Evolutionary conservation across 192 early-diverging fungal genomes (phyloP).

Genomic region (Dissophora ornata): DNA sequence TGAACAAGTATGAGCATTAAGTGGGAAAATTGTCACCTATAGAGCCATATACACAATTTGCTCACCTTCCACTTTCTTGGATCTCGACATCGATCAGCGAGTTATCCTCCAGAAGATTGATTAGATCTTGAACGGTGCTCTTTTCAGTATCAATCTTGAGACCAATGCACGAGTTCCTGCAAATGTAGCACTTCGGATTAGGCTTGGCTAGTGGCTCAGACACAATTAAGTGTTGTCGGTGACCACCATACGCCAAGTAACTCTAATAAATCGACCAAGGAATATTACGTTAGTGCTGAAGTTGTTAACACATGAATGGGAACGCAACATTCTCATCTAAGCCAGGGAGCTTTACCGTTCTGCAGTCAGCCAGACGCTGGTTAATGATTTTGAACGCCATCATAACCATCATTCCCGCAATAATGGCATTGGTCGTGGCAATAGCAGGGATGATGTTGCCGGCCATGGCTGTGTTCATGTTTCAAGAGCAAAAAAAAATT

Average conservation of each 20-base stretch:
- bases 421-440: constrained; percentile 97
- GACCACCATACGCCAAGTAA: constrained; percentile 70
- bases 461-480: constrained; percentile 92
- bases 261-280: constrained; percentile 37
- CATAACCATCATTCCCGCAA: constrained; percentile 94
- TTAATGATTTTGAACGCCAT: constrained; percentile 83
- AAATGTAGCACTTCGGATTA: constrained; percentile 82
- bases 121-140: constrained; percentile 75
- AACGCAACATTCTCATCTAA: too few relatives aligned
- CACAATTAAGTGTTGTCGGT: constrained; percentile 69
- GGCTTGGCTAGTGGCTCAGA: constrained; percentile 74
- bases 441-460: constrained; percentile 99
- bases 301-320: too few relatives aligned
- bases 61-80: constrained; percentile 62
- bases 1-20: too few relatives aligned
- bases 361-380: constrained; percentile 59
- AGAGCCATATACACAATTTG: not conserved
- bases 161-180: constrained; percentile 70
- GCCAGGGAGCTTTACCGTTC: too few relatives aligned
- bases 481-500: too few relatives aligned
- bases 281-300: too few relatives aligned
- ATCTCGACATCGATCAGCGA: constrained; percentile 77
- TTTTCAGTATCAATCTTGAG: constrained; percentile 67
- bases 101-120: constrained; percentile 61
- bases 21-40: not conserved